Percentiles rank a stretch among this genome's conserved stretches.
Conservation (phyloP, 23 red algal genomes). For the Pyropia yezoensis region DNA sequence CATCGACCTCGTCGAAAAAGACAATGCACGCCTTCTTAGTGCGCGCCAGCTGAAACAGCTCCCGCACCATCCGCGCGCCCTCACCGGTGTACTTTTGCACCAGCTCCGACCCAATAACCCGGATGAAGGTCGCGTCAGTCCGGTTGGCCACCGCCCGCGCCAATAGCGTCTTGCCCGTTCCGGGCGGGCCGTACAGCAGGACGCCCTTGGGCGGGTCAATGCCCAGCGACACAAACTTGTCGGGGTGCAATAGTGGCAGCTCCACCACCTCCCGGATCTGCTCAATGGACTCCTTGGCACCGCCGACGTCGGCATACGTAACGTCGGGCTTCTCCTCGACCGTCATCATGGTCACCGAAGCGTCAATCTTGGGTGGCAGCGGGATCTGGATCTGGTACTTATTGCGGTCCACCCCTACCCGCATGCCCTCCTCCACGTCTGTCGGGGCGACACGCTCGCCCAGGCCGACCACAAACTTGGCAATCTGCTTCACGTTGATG, state of each 20-base stretch:
- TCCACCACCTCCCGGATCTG: constrained; percentile 98
- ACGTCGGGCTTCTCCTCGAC: constrained; percentile 99
- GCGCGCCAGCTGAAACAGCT: constrained; percentile 94
- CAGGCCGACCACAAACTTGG: constrained; percentile 94
- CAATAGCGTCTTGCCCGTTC: constrained; percentile 93
- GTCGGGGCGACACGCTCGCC: constrained; percentile 94
- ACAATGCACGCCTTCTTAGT: constrained; percentile 95
- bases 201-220: constrained; percentile 99
- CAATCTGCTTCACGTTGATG: constrained; percentile 99
- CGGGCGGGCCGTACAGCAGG: constrained; percentile 93
- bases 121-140: constrained; percentile 97
- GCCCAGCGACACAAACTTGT: constrained; percentile 94
- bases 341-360: constrained; percentile 99
- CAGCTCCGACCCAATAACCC: constrained; percentile 96
- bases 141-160: constrained; percentile 96
- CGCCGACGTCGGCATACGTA: constrained; percentile 95
- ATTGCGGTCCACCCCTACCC: constrained; percentile 96
- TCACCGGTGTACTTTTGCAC: constrained; percentile 99
- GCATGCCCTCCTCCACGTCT: constrained; percentile 99
- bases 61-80: constrained; percentile 97
- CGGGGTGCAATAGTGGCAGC: constrained; percentile 85
- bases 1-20: constrained; percentile 99
- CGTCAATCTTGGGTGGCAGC: constrained; percentile 98
- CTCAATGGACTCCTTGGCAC: constrained; percentile 91
- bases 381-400: constrained; percentile 99